Conservation (phyloP, 2,329 filamentous ascomycete species). For the Tolypocladium tundrense region DNA sequence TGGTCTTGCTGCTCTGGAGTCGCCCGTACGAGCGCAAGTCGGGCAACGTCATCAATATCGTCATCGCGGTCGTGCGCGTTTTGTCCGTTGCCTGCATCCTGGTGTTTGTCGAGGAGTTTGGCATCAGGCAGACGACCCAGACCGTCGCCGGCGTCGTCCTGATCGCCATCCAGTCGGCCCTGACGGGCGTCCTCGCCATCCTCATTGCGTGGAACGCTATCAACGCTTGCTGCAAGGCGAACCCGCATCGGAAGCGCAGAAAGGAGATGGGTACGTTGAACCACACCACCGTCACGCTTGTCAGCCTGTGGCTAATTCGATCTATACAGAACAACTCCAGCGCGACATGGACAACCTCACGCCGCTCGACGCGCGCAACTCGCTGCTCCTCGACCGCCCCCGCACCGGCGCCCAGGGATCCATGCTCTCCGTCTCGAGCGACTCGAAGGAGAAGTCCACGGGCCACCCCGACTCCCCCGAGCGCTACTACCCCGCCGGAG, state of each 20-base stretch:
- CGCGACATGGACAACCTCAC: conserved; percentile 76
- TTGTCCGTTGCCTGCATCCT: conserved; percentile 82
- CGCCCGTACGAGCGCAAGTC: conserved; percentile 81
- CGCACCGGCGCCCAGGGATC: conserved; percentile 25
- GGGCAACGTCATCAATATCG: conserved; percentile 85
- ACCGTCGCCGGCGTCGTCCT: conserved; percentile 89
- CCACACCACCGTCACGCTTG: background rate
- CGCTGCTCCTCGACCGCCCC: conserved; percentile 58
- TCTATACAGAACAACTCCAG: conserved; percentile 57
- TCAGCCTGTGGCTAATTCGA: background rate
- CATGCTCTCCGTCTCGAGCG: conserved; percentile 32
- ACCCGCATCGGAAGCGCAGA: conserved; percentile 79
- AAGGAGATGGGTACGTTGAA: conserved; percentile 72
- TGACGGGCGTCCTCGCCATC: conserved; percentile 76
- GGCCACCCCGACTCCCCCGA: conserved; percentile 22
- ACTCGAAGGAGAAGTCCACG: conserved; percentile 23
- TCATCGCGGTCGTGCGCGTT: conserved; percentile 81
- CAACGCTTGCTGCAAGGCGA: conserved; percentile 71
- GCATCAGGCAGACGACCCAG: conserved; percentile 82
- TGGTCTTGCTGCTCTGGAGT: conserved; percentile 70
- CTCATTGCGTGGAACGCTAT: conserved; percentile 85
- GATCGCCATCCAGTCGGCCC: conserved; percentile 77
- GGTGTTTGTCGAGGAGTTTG: conserved; percentile 88
- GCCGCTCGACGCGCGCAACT: conserved; percentile 78
- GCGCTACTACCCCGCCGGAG: conserved; percentile 15